phyloP scores from a whole-genome alignment of 2,329 filamentous ascomycete genomes.

The Fusarium praegraminearum region DNA sequence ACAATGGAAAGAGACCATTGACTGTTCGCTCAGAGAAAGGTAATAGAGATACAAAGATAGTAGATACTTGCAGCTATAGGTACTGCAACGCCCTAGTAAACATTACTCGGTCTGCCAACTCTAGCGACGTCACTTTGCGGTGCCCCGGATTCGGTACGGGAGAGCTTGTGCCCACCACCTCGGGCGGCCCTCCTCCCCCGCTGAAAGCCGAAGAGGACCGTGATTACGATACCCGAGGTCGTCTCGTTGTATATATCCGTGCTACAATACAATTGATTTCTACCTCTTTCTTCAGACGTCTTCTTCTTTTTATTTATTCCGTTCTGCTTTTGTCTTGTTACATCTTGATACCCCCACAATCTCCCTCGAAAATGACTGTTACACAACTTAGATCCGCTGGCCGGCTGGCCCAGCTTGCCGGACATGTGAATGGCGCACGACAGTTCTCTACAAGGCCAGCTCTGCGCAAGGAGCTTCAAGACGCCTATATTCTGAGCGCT shows the following conservation, averaged over 20 bases:
- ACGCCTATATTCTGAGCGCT: constrained; percentile 94
- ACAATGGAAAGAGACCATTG: not conserved
- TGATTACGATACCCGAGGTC: constrained; percentile 44
- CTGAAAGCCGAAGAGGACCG: constrained; percentile 57
- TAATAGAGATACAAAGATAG: not conserved
- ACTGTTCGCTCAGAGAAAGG: not conserved
- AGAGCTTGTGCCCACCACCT: constrained; percentile 41
- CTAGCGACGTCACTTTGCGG: constrained; percentile 31
- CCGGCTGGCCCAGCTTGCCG: constrained; percentile 53
- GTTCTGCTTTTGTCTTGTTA: constrained; percentile 15
- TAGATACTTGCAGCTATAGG: not conserved
- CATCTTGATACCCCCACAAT: constrained; percentile 22
- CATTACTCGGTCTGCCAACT: not conserved
- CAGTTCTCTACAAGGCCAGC: constrained; percentile 60
- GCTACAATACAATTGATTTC: constrained; percentile 12
- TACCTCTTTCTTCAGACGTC: not conserved
- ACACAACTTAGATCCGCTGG: constrained; percentile 53
- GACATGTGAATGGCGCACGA: constrained; percentile 58
- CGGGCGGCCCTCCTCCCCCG: constrained; percentile 43
- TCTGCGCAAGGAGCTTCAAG: constrained; percentile 77
- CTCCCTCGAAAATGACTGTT: constrained; percentile 31
- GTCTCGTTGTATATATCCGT: constrained; percentile 12
- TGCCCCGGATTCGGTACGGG: constrained; percentile 43
- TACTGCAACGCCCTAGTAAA: not conserved
- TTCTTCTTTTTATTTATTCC: constrained; percentile 9